phyloP scores from a whole-genome alignment of 2,329 filamentous ascomycete species.

The Pseudogymnoascus sp. region DNA sequence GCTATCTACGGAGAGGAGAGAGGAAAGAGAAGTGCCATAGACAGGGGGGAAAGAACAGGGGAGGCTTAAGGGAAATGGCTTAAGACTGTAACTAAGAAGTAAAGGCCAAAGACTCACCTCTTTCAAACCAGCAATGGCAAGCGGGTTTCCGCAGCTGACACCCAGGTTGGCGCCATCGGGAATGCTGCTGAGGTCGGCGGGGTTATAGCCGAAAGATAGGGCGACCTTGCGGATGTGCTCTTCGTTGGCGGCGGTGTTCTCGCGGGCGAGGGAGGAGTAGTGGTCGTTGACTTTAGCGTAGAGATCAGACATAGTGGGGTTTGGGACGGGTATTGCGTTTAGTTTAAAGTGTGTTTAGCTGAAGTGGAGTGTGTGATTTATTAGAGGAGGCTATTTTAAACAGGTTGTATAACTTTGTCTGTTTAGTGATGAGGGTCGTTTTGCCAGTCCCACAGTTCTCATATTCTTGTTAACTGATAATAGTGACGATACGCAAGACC shows the following conservation, averaged over 20 bases:
- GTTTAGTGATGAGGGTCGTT: not conserved
- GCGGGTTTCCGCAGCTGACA: constrained; percentile 21
- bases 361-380: not conserved
- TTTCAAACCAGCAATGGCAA: constrained; percentile 12
- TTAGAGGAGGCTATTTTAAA: not conserved
- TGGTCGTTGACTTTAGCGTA: constrained; percentile 9
- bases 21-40: not conserved
- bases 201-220: constrained; percentile 19
- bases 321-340: not conserved
- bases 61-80: not conserved
- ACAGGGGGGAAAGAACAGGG: no score
- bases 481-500: not conserved
- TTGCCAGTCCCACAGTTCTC: not conserved
- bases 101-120: not conserved
- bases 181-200: constrained; percentile 16
- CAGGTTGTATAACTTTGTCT: not conserved
- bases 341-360: not conserved
- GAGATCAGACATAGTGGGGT: not conserved
- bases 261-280: constrained; percentile 8
- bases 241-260: not conserved
- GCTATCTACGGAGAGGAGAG: not conserved
- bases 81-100: not conserved
- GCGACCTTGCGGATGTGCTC: constrained; percentile 7
- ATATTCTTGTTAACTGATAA: not conserved
- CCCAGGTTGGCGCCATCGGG: constrained; percentile 18